These are phyloP conservation scores for Gryganskiella cystojenkinii DNA, from an alignment of 192 early-diverging fungal species.

Conservation along the genomic window DNA sequence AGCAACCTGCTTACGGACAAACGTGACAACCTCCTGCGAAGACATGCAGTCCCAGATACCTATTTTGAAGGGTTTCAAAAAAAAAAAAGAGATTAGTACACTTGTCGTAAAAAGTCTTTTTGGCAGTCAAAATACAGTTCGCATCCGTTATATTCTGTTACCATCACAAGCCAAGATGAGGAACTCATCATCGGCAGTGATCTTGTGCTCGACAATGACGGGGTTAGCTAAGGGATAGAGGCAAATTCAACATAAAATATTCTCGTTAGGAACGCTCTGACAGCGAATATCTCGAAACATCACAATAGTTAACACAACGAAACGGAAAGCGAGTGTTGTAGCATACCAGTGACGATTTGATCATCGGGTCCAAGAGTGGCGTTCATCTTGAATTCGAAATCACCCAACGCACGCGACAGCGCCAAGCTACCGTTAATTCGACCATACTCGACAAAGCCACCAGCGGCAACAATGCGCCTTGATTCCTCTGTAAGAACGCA, in stretches of 20 bases:
- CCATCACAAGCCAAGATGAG: conserved; percentile 97
- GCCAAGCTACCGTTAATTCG: conserved; percentile 98
- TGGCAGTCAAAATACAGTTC: no score
- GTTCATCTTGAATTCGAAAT: conserved; percentile 98
- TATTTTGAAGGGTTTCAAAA: conserved; percentile 24
- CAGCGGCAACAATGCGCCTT: conserved; percentile 86
- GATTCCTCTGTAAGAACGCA: conserved; percentile 67
- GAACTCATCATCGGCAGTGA: conserved; percentile 86
- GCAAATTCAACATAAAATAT: not conserved
- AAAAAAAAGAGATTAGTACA: not conserved
- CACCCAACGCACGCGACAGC: conserved; percentile 95
- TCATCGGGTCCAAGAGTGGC: conserved; percentile 76
- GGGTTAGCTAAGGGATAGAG: conserved; percentile 69
- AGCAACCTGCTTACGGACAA: conserved; percentile 70
- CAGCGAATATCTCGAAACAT: not conserved
- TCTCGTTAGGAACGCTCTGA: not conserved
- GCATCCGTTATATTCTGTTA: no score
- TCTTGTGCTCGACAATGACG: conserved; percentile 76
- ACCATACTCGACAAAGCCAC: conserved; percentile 98
- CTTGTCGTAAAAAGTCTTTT: not conserved
- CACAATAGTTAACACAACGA: not conserved
- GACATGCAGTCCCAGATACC: conserved; percentile 99
- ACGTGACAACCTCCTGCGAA: conserved; percentile 88
- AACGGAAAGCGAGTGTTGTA: not conserved
- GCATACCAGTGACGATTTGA: conserved; percentile 90